Base-by-base conservation (phyloP, 331 rosid species). In the Rhamnella rubrinervis region DNA sequence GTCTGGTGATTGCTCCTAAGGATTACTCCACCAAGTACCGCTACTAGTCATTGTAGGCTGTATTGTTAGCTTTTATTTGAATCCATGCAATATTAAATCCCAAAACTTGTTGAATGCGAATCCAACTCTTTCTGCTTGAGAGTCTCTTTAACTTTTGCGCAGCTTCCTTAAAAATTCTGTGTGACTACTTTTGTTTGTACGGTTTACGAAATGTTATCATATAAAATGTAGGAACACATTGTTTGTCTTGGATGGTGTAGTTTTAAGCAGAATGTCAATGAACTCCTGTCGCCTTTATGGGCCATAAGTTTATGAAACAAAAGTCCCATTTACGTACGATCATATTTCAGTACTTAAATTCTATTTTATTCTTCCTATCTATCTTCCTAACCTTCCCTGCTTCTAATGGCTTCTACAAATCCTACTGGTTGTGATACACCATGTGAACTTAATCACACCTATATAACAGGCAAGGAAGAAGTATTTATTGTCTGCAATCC, bases 1-100 rank as follows among this genome's bases (percentile, higher is more conserved):
- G 98, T 85, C 78, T 92, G 35, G 96, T 92, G 70, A 92, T 92
- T 75, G 96, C 98, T 44, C 98, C 98, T 38, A 92, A 92, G 71
- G 98, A 92, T 78, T 92, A 92, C 75, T 93, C 98, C 61, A 93
- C 97, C 86, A 93, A 93, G 73, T 91, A 93, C 53, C 96, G 97
- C 67, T 93, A 93, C 92, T 93, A 81, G 66, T 51, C 26, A 41
- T 37, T 70, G 31, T 55, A 25, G 6, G 14, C 4, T 7, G 7
- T 20, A 19, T 53, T 49, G 8, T 44, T 14, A 44, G 13, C 49
- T 44, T 44, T 71, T 49, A 49, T 35, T 49, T 59, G 20, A 35
- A 25, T 23, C 58, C 37, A 20, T 63, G 47, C 55, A 62, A 73
- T 72, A 56, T 47, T 35, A 67, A 35, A 19, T 11, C 8, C 51